Evolutionary conservation across 2,329 filamentous ascomycete genomes (phyloP).

Genomic region (Fusarium torreyae): DNA sequence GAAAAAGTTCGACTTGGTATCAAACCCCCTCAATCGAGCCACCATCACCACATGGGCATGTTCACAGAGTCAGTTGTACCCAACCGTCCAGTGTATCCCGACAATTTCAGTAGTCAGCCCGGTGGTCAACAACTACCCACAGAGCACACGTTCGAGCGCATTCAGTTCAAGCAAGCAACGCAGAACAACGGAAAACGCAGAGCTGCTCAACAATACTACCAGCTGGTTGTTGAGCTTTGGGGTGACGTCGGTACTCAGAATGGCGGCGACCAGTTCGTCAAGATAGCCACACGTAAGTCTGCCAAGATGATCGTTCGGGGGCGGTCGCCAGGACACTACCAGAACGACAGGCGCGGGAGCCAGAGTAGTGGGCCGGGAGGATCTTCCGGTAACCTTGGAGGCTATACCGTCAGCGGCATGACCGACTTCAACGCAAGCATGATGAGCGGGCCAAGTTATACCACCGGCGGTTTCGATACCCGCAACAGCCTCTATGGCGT

Average conservation of each 20-base stretch:
- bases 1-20: conserved; percentile 78
- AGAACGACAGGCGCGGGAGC: conserved; percentile 77
- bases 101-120: conserved; percentile 54
- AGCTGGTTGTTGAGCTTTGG: conserved; percentile 88
- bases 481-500: conserved; percentile 58
- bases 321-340: conserved; percentile 85
- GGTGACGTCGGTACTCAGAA: conserved; percentile 72
- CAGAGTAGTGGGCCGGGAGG: conserved; percentile 78
- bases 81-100: conserved; percentile 58
- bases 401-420: conserved; percentile 52
- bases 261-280: conserved; percentile 71
- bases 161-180: conserved; percentile 94
- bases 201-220: conserved; percentile 93
- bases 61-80: conserved; percentile 58
- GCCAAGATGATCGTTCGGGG: conserved; percentile 90
- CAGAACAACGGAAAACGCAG: conserved; percentile 94
- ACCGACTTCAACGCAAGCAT: conserved; percentile 53
- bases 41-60: conserved; percentile 63
- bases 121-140: conserved; percentile 60
- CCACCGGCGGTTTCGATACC: conserved; percentile 48
- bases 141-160: conserved; percentile 83
- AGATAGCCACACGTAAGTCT: conserved; percentile 80
- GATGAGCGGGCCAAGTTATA: conserved; percentile 53
- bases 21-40: conserved; percentile 70
- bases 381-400: conserved; percentile 73